Evolutionary conservation across 805 yeast species (phyloP), one percentile per base, ranked within the genome.

Genomic region (Lipomyces spencermartinsiae): DNA sequence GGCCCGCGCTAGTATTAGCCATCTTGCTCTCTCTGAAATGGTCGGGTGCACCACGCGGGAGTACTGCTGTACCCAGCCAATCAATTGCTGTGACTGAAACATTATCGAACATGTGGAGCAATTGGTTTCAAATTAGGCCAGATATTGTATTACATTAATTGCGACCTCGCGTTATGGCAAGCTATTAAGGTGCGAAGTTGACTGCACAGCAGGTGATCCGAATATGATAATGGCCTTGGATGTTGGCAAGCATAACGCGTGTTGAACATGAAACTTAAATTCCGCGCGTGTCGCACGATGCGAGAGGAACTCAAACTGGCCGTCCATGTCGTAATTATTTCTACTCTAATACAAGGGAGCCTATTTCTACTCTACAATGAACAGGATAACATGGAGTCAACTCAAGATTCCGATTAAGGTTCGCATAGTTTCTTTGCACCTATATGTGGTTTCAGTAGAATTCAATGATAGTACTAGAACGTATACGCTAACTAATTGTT

Each of bases 1-100:
- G 1, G 65, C 64, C 25, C 68, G 68, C 16, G 62, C 49, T 14
- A 65, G 35, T 9, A 65, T 22, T 9, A 33, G 25, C 68, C 68
- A 65, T 58, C 22, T 59, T n/a, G 56, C 35, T 7, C 16, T 4
- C 22, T 10, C 31, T 14, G 49, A 22, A 39, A 35, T 8, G 31
- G 14, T 33, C 25, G 25, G 12, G n/a, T 39, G 43, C 49, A 8
- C 16, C 19, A 16, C 49, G 9, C 25, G 49, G 9, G 49, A 43
- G 49, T 16, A n/a, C 19, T 16, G 49, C 22, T 19, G 49, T 16
- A 16, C 49, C 22, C 1, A 43, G 22, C 9, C 22, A 16, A 16
- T n/a, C 49, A 43, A 14, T 16, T 43, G 22, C 49, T 43, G 49
- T 22, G 22, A 16, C 22, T 14, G 22, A 43, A 6, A 4, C 49